Conservation (phyloP, 2,329 filamentous ascomycete genomes). For the Arthrobotrys pseudoclavata region DNA sequence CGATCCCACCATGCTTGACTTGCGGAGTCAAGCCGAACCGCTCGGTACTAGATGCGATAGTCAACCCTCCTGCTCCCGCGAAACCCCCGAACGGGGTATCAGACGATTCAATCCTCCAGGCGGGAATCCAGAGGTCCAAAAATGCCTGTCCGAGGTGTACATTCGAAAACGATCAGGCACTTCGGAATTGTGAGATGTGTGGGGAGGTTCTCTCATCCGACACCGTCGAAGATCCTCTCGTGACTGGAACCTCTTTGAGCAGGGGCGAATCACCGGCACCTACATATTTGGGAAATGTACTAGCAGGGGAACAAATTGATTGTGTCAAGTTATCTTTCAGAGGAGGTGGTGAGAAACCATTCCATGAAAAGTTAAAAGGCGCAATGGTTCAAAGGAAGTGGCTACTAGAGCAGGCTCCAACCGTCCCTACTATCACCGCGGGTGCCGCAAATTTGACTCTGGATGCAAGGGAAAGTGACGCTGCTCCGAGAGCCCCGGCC, state of each 20-base stretch:
- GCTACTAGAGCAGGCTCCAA: slow-evolving; percentile 90
- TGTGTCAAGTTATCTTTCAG: slow-evolving; percentile 93
- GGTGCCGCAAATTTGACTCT: slow-evolving; percentile 58
- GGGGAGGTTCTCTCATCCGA: slow-evolving; percentile 68
- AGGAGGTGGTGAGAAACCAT: slow-evolving; percentile 87
- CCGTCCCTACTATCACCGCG: slow-evolving; percentile 74
- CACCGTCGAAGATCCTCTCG: slow-evolving; percentile 63
- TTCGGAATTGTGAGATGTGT: slow-evolving; percentile 90
- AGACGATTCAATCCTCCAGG: slow-evolving; percentile 36
- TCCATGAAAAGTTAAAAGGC: slow-evolving; percentile 87
- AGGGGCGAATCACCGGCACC: slow-evolving; percentile 53
- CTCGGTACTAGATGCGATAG: slow-evolving; percentile 61
- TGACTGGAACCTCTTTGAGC: slow-evolving; percentile 8
- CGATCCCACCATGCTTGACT: slow-evolving; percentile 81
- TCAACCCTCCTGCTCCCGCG: slow-evolving; percentile 29
- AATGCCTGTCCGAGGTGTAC: slow-evolving; percentile 85
- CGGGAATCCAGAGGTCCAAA: slow-evolving; percentile 61
- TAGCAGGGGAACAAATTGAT: slow-evolving; percentile 73
- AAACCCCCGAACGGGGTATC: slow-evolving; percentile 22
- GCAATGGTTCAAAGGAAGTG: slow-evolving; percentile 94
- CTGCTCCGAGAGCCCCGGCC: slow-evolving; percentile 45
- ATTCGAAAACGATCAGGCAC: slow-evolving; percentile 90
- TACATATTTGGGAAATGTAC: slow-evolving; percentile 53
- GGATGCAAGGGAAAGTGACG: slow-evolving; percentile 62
- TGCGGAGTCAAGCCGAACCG: slow-evolving; percentile 87